Evolutionary conservation across 1,284 basidiomycete genomes (phyloP).

Genomic region (Pseudozyma tsukubaensis): DNA sequence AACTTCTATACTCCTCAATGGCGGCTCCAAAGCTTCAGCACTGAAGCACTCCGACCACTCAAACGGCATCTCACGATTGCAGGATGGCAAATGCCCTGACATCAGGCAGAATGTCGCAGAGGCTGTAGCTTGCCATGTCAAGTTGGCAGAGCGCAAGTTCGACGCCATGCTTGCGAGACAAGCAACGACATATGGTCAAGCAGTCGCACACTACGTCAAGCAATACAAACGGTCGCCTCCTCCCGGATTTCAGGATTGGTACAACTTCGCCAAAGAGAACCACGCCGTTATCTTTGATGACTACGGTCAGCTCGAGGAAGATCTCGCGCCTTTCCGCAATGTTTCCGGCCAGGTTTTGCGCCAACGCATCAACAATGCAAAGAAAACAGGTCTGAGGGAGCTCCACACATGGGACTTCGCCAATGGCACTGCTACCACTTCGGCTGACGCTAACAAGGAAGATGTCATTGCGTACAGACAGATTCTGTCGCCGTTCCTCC

Average conservation of each 20-base stretch:
- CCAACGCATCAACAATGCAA: slow-evolving; percentile 14
- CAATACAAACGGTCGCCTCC: slow-evolving; percentile 22
- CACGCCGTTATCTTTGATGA: slow-evolving; percentile 26
- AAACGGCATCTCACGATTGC: background rate
- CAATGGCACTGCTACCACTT: slow-evolving; percentile 14
- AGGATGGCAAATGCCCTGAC: slow-evolving; percentile 10
- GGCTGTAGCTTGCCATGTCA: slow-evolving; percentile 19
- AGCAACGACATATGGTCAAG: slow-evolving; percentile 25
- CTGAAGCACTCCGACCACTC: background rate
- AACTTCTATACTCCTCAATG: background rate
- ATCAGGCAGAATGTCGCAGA: slow-evolving; percentile 19
- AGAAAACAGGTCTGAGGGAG: background rate
- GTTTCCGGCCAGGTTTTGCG: slow-evolving; percentile 19
- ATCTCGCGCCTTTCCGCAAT: slow-evolving; percentile 21
- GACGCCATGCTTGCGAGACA: slow-evolving; percentile 15
- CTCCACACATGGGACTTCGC: slow-evolving; percentile 25
- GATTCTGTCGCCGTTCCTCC: slow-evolving; percentile 25
- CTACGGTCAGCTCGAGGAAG: slow-evolving; percentile 32
- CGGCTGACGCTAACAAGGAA: slow-evolving; percentile 6
- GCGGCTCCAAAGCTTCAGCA: background rate
- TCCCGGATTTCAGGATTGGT: slow-evolving; percentile 29
- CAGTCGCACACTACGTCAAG: slow-evolving; percentile 19
- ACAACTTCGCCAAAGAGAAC: slow-evolving; percentile 18
- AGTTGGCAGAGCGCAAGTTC: slow-evolving; percentile 19
- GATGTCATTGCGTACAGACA: background rate